These are phyloP conservation scores for Boletellus emodensis DNA, from an alignment of 768 basidiomycete species.

Conservation along the genomic window DNA sequence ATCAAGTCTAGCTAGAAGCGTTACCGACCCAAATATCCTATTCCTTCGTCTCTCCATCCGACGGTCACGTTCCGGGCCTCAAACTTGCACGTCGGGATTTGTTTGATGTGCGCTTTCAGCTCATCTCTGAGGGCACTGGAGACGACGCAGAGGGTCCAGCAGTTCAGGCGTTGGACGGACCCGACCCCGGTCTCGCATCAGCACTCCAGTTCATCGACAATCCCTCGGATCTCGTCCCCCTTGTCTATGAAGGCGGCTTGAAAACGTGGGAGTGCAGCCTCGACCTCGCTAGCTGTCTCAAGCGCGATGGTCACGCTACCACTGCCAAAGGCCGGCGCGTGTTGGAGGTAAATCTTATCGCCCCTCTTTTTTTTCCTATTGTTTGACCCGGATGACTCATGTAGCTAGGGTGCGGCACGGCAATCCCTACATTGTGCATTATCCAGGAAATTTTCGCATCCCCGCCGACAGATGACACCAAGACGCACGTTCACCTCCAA, in stretches of 20 bases:
- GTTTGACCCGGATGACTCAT: neutral
- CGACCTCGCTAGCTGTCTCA: conserved; percentile 73
- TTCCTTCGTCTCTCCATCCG: conserved; percentile 59
- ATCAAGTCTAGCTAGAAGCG: conserved; percentile 51
- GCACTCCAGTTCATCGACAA: conserved; percentile 68
- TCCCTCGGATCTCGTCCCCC: conserved; percentile 86
- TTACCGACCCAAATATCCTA: conserved; percentile 77
- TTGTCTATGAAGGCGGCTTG: conserved; percentile 92
- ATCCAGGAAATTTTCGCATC: conserved; percentile 56
- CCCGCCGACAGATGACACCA: conserved; percentile 9
- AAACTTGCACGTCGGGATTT: conserved; percentile 75
- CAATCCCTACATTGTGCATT: conserved; percentile 74
- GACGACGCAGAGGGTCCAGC: conserved; percentile 28
- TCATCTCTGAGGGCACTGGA: conserved; percentile 57
- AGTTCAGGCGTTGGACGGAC: conserved; percentile 12
- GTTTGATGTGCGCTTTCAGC: conserved; percentile 94
- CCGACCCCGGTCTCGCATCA: conserved; percentile 14
- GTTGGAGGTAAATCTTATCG: conserved; percentile 56
- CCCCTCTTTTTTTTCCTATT: neutral
- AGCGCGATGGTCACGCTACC: conserved; percentile 27
- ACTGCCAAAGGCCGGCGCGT: conserved; percentile 48
- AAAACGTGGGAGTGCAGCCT: conserved; percentile 98
- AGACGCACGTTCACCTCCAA: conserved; percentile 72
- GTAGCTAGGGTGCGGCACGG: conserved; percentile 92
- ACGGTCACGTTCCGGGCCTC: conserved; percentile 22